Percentiles rank a stretch among this genome's conserved stretches.
Conservation (phyloP, 2,329 filamentous ascomycete genomes). For the Zasmidium angulare region DNA sequence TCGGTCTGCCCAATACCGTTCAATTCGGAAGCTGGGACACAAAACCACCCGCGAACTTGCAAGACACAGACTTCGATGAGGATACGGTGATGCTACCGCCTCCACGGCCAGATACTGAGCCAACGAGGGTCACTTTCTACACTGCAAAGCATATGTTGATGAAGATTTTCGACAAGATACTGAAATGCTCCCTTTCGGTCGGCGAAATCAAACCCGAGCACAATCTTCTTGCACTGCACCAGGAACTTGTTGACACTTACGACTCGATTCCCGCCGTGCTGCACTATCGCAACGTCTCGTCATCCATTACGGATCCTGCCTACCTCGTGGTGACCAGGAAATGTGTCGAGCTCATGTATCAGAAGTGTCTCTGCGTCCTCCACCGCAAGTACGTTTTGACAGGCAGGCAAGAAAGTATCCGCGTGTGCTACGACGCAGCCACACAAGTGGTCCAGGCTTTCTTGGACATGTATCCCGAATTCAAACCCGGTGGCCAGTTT, state of each 20-base stretch:
- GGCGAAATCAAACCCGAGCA: constrained; percentile 3
- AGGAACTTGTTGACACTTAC: constrained; percentile 32
- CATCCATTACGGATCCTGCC: constrained; percentile 47
- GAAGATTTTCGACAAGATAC: constrained; percentile 35
- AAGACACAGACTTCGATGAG: constrained; percentile 42
- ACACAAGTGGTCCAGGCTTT: constrained; percentile 38
- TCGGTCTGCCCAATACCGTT: constrained; percentile 49
- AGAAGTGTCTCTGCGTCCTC: constrained; percentile 25
- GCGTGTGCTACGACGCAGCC: constrained; percentile 23
- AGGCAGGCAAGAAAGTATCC: constrained; percentile 8
- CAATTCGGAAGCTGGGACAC: constrained; percentile 42
- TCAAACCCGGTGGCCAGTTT: constrained; percentile 42
- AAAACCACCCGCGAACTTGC: constrained; percentile 40
- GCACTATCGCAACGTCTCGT: constrained; percentile 30
- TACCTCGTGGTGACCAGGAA: constrained; percentile 52
- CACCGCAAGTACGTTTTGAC: constrained; percentile 15
- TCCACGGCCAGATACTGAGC: constrained; percentile 21
- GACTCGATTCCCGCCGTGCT: constrained; percentile 31
- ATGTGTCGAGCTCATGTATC: constrained; percentile 16
- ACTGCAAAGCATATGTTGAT: constrained; percentile 34
- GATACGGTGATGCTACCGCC: constrained; percentile 35
- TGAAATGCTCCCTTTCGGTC: constrained; percentile 32
- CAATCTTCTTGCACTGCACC: constrained; percentile 31
- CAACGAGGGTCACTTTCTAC: constrained; percentile 31
- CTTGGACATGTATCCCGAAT: constrained; percentile 48